A percentile compares a stretch with the other conserved stretches of the same genome.
Evolutionary conservation across 208 protist genomes (phyloP).

Genomic region (Leishmania mexicana): DNA sequence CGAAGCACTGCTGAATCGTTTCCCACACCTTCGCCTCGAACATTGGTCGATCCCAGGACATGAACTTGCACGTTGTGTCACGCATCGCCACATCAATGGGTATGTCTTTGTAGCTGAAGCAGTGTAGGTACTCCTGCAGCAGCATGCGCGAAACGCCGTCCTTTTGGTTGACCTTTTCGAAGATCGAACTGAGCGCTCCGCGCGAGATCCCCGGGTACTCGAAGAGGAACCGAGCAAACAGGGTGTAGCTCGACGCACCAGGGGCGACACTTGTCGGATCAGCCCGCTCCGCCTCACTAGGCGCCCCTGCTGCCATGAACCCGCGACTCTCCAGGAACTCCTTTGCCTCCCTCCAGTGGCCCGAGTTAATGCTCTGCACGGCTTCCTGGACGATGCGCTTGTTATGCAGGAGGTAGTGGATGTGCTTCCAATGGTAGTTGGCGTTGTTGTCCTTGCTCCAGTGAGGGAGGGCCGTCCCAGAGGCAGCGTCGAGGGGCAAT

Average conservation of each 20-base stretch:
- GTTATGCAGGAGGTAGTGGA: conserved; percentile 81
- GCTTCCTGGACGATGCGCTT: conserved; percentile 73
- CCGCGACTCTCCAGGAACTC: conserved; percentile 52
- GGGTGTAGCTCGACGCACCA: conserved; percentile 37
- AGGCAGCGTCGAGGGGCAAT: conserved; percentile 5
- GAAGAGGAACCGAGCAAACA: conserved; percentile 77
- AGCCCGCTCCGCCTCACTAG: conserved; percentile 27
- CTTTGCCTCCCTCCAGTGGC: conserved; percentile 76
- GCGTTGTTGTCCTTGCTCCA: conserved; percentile 39
- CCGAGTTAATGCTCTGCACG: conserved; percentile 55
- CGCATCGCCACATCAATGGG: conserved; percentile 87
- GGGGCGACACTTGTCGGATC: conserved; percentile 14
- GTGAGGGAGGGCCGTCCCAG: conserved; percentile 12
- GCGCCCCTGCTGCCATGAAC: conserved; percentile 36
- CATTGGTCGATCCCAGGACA: conserved; percentile 89
- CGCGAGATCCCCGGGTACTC: conserved; percentile 69
- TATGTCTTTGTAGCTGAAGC: conserved; percentile 69
- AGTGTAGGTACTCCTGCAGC: conserved; percentile 71
- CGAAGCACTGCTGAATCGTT: conserved; percentile 77
- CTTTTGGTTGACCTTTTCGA: conserved; percentile 75
- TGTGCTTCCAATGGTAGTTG: conserved; percentile 89
- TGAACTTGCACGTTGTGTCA: conserved; percentile 87
- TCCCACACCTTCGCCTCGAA: conserved; percentile 90
- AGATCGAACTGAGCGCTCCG: conserved; percentile 67
- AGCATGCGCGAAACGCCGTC: conserved; percentile 53